Evolutionary conservation across 805 yeast species (phyloP), one percentile per base, ranked within the genome.

Genomic region (Schwanniomyces sp.): DNA sequence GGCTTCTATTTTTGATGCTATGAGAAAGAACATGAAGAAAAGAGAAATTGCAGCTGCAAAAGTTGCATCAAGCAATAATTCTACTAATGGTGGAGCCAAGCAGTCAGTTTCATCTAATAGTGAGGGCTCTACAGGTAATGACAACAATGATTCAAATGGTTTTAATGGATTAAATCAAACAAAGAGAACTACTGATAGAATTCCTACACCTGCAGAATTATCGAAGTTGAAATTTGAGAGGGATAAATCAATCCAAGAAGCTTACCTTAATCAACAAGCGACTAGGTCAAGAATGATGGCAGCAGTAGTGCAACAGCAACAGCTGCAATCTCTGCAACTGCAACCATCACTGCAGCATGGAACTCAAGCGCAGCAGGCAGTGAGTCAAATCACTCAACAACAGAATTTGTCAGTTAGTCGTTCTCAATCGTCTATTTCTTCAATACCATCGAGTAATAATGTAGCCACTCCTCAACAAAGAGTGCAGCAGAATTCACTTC

Each of bases 1-100:
- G 97, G 96, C 96, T 0, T 87, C 96, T 46, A 87, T 94, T 89
- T 89, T 94, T 72, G 99, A 94, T 62, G 97, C 96, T 1, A 85
- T 94, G 70, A 77, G 97, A 49, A 91, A 91, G 67, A 75, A 86
- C 55, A 89, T 91, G 85, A 82, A 89, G 55, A 91, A 91, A 63
- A 77, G 98, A 40, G 99, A 94, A 64, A 82, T 77, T 56, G 81
- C 83, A 4, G 53, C 59, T 8, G 68, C 76, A 4, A 70, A 70
- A 50, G 52, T 65, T 44, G 55, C 54, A 32, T 61, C 62, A 39
- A 57, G 63, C 41, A 39, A 21, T 34, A 29, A 44, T 25, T 43
- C 37, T 42, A 18, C 42, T 5, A 34, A 21, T 24, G 37, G 21
- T 10, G 43, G n/a, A 25, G 30, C 49, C 2, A 49, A 43, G 34